Evolutionary conservation across 768 basidiomycete genomes (phyloP), one percentile per base, ranked within the genome.

Genomic region (Kwoniella botswanensis): DNA sequence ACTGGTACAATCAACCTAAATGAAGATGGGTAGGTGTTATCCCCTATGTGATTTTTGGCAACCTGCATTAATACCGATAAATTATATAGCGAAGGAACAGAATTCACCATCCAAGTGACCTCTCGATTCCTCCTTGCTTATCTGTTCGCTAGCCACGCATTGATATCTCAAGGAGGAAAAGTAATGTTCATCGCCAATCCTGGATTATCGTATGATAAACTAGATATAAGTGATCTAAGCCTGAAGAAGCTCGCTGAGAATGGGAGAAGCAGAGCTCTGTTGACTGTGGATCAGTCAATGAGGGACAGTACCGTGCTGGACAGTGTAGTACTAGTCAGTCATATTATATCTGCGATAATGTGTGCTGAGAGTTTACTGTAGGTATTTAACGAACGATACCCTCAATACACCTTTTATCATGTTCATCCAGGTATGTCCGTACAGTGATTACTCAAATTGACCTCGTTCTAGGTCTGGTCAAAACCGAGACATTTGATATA

Each of bases 51-150:
- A n/a, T 22, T 52, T 12, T 2, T 52, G 54, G 41, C 11, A 44
- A 43, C n/a, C 21, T 29, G 13, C 17, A 21, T 62, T 21, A n/a
- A 41, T 50, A n/a, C 59, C 29, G 12, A 68, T 60, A 44, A 9
- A 15, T 29, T 29, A 46, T 42, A 64, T 29, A 55, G 53, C 21
- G 54, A 57, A 46, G 64, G 26, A 11, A 52, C 18, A 12, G 71
- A 54, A 22, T 76, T 76, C 56, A 63, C 73, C 21, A 54, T 76
- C 44, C 75, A 76, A 58, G 65, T 55, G 2, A 9, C 70, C n/a
- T 76, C 75, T 10, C 70, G 75, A n/a, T 76, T 76, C 68, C 67
- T 56, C 29, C 24, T 76, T 10, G 26, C 71, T 42, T 68, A 70
- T 63, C 52, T 66, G 29, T 57, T 76, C 18, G 55, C 57, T 46